Conservation (phyloP, 768 basidiomycete genomes). For the Mycena belliarum region DNA sequence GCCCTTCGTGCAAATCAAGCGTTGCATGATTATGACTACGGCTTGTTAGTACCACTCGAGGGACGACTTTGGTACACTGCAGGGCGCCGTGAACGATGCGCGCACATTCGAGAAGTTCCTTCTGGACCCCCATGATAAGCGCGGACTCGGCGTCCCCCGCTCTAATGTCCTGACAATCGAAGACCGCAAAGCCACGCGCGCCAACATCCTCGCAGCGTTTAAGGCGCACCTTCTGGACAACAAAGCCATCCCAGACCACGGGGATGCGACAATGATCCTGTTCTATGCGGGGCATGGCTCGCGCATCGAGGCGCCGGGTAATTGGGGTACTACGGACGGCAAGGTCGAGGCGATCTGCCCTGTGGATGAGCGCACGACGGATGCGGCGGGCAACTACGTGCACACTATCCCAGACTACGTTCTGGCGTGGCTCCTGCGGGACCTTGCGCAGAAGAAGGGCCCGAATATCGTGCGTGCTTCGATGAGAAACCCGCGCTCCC, state of each 20-base stretch:
- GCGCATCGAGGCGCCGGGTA: not conserved
- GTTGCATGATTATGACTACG: not conserved
- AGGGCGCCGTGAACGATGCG: constrained; percentile 4
- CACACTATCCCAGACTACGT: constrained; percentile 11
- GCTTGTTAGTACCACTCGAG: not conserved
- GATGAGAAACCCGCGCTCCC: too few relatives aligned
- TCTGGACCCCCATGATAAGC: not conserved
- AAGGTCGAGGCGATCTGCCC: constrained; percentile 6
- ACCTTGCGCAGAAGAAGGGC: constrained; percentile 11
- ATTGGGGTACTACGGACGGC: not conserved
- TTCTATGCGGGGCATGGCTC: constrained; percentile 7
- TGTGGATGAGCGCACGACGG: constrained; percentile 1
- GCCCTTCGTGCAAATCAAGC: too few relatives aligned
- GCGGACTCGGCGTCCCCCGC: not conserved
- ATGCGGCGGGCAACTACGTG: not conserved
- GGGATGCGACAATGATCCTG: constrained; percentile 8
- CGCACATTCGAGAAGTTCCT: not conserved
- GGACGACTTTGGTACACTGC: not conserved
- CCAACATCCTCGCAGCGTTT: constrained; percentile 2
- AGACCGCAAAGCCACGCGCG: constrained; percentile 2
- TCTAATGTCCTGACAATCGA: not conserved
- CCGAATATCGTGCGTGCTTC: constrained; percentile 2
- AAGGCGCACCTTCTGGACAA: constrained; percentile 2
- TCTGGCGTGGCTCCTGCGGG: constrained; percentile 3
- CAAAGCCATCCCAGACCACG: not conserved